Conservation (phyloP, 1,139 yeast genomes). For the Keqinozyma sinolaborantium region DNA sequence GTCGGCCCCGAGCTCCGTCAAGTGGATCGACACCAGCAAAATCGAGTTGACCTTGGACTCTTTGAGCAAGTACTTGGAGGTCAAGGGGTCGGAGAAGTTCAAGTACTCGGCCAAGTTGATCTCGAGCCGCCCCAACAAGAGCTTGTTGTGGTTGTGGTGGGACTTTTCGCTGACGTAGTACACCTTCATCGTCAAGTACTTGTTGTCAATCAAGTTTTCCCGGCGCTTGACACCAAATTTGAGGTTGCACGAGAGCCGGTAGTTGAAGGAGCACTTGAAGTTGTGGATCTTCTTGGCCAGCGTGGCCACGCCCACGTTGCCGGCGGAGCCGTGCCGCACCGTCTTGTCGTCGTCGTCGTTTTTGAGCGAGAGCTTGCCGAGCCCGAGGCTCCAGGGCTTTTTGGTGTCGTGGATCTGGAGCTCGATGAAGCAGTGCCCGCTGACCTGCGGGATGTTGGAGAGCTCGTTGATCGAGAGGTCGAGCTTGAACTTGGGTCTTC, state of each 20-base stretch:
- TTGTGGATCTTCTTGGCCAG: conserved; percentile 35
- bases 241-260: conserved; percentile 36
- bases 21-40: conserved; percentile 42
- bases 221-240: conserved; percentile 32
- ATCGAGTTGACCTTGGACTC: conserved; percentile 83
- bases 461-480: conserved; percentile 62
- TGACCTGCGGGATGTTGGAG: conserved; percentile 76
- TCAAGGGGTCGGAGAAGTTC: conserved; percentile 48
- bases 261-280: conserved; percentile 41
- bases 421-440: conserved; percentile 66
- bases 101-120: conserved; percentile 74
- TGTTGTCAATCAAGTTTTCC: conserved; percentile 37
- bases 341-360: conserved; percentile 1
- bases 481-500: conserved; percentile 50
- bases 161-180: conserved; percentile 39
- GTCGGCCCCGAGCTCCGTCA: conserved; percentile 41
- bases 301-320: conserved; percentile 31
- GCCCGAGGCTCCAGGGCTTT: conserved; percentile 5
- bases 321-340: conserved; percentile 11
- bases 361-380: conserved; percentile 2
- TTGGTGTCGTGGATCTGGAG: conserved; percentile 33
- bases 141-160: conserved; percentile 28
- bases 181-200: conserved; percentile 31
- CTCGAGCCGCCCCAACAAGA: conserved; percentile 61
- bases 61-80: conserved; percentile 64